A percentile compares a stretch with the other conserved stretches of the same genome.
Evolutionary conservation across 805 yeast species (phyloP).

Genomic region (Ogataea allantospora): DNA sequence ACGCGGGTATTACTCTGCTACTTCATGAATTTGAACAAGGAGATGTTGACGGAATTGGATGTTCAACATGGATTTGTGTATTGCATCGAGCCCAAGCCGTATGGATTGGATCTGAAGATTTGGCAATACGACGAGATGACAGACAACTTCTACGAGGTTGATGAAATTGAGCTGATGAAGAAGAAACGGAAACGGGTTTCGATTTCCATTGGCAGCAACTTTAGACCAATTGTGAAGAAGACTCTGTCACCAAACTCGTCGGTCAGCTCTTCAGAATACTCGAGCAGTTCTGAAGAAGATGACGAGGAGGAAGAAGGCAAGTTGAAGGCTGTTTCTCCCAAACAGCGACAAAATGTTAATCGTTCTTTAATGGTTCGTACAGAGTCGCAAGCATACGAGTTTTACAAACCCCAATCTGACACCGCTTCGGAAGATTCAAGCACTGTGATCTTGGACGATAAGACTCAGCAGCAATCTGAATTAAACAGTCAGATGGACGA

Average conservation of each 20-base stretch:
- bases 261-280: conserved; percentile 16
- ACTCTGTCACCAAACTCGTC: conserved; percentile 12
- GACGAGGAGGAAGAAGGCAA: conserved; percentile 8
- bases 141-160: conserved; percentile 38
- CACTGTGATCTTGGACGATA: conserved; percentile 16
- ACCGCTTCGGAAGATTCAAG: conserved; percentile 13
- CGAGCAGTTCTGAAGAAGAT: conserved; percentile 16
- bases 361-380: conserved; percentile 23
- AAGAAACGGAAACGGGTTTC: conserved; percentile 33
- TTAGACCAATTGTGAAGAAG: conserved; percentile 23
- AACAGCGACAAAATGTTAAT: conserved; percentile 10
- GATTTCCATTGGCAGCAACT: conserved; percentile 23
- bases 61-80: conserved; percentile 36
- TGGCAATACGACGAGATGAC: conserved; percentile 37
- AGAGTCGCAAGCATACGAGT: conserved; percentile 34
- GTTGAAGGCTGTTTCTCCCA: not conserved
- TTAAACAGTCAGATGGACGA: conserved; percentile 20
- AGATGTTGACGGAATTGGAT: conserved; percentile 38
- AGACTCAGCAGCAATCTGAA: conserved; percentile 5
- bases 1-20: conserved; percentile 36
- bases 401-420: conserved; percentile 15
- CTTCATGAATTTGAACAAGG: conserved; percentile 37
- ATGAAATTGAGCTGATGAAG: conserved; percentile 37
- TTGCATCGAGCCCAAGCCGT: conserved; percentile 40
- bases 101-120: conserved; percentile 37